phyloP scores from a whole-genome alignment of 2,329 filamentous ascomycete species.

The Hymenoscyphus infarciens region DNA sequence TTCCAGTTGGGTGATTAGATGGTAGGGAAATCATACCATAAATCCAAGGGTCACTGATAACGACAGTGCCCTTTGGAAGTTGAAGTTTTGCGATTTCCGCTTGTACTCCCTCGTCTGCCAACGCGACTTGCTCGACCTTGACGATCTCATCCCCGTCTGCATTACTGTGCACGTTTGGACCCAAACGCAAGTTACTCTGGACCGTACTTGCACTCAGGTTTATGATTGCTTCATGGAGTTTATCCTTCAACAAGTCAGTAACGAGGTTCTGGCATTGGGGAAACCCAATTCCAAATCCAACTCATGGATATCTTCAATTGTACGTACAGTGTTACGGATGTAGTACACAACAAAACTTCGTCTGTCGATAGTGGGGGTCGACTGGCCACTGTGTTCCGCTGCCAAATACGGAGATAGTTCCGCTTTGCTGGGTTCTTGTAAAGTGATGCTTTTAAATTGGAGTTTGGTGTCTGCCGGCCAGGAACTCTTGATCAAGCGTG shows the following conservation, averaged over 20 bases:
- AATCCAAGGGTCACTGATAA: constrained; percentile 63
- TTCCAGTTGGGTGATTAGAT: neutral
- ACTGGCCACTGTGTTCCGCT: constrained; percentile 42
- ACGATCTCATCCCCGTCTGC: constrained; percentile 59
- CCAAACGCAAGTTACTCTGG: constrained; percentile 56
- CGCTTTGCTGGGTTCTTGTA: constrained; percentile 54
- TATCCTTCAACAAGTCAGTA: constrained; percentile 42
- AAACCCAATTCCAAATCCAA: neutral
- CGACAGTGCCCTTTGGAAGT: constrained; percentile 55
- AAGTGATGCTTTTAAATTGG: constrained; percentile 61
- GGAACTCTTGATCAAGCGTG: constrained; percentile 46
- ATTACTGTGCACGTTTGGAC: constrained; percentile 54
- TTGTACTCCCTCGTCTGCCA: constrained; percentile 54
- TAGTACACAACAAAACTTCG: constrained; percentile 57
- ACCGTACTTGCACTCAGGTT: constrained; percentile 50
- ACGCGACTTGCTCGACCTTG: constrained; percentile 51
- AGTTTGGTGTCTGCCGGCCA: constrained; percentile 55
- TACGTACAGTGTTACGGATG: constrained; percentile 53
- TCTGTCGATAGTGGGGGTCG: constrained; percentile 43
- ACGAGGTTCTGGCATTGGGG: neutral
- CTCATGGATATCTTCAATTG: neutral
- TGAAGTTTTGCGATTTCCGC: constrained; percentile 59
- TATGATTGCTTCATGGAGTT: constrained; percentile 57
- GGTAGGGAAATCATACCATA: constrained; percentile 43
- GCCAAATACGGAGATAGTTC: constrained; percentile 49